Base-by-base conservation (phyloP, 73 alveolate genomes). In the Paramecium octaurelia region DNA sequence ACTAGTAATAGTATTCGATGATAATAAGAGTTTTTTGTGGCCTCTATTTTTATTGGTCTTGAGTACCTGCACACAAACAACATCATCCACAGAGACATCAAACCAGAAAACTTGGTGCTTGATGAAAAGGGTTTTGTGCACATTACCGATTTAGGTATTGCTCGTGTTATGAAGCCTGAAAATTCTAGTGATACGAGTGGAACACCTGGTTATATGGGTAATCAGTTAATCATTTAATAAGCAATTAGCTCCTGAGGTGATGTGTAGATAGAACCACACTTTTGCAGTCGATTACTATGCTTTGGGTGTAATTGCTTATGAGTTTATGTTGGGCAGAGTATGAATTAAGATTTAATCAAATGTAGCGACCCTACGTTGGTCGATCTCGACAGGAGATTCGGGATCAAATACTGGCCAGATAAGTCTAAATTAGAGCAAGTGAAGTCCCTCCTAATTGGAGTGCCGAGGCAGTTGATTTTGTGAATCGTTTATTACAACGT, bases 81-180 rank as follows among this genome's bases (percentile, higher is more conserved):
- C 23, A 88, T 93, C 18, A 92, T 95, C 0, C 98, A 96, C 84
- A 92, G 98, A 85, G 99, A 95, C 76, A 95, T 96, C 57, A 95
- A 95, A 64, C 98, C 99, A n/a, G 99, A 96, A 86, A 95, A 95
- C 42, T 75, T 96, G 9, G 97, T 96, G 12, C 93, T 96, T 40
- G 95, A 94, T 64, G 87, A 86, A 14, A 93, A 92, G 35, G 99
- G 98, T 6, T 95, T 92, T 58, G 92, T 93, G 20, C 92, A 86
- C 43, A 35, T 96, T 50, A 95, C 98, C 3, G 99, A 96, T 68
- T 86, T 96, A 35, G 98, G 98, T 5, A 93, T 96, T 9, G 95
- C 98, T 14, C 94, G 95, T 92, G 43, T 50, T n/a, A 87, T 76
- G 93, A 92, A 85, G 18, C 94, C 96, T 7, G 94, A 94, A 64